Conservation (phyloP, 176 grass and related monocot species). For the Oryza officinalis region DNA sequence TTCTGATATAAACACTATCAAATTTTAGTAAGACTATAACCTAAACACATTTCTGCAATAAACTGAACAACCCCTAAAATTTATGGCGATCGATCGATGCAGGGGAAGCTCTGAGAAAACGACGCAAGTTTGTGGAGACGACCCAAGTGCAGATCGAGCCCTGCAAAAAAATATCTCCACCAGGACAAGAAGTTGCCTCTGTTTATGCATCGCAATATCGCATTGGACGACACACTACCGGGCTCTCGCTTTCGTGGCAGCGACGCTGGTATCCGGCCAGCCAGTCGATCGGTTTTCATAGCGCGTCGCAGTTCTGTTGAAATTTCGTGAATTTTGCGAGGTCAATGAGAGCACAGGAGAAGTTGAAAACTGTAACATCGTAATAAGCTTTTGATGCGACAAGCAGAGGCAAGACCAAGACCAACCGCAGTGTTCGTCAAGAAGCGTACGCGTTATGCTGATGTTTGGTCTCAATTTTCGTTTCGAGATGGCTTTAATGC, state of each 20-base stretch:
- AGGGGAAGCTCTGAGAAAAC: not conserved
- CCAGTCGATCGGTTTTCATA: not conserved
- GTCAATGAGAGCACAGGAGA: not conserved
- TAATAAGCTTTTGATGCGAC: not conserved
- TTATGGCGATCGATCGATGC: not conserved
- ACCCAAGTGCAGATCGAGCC: not conserved
- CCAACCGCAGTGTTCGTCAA: not conserved
- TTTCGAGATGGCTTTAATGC: too few relatives aligned
- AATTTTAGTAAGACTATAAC: too few relatives aligned
- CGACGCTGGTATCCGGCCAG: not conserved
- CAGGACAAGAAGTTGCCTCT: not conserved
- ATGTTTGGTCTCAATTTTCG: too few relatives aligned
- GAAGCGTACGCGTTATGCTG: not conserved
- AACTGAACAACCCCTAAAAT: not conserved
- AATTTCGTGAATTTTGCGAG: not conserved
- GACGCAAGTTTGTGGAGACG: not conserved
- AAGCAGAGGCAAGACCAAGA: not conserved
- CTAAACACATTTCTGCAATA: too few relatives aligned
- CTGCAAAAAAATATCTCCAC: not conserved
- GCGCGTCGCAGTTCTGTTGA: not conserved
- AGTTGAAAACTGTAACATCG: not conserved
- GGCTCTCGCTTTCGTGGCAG: not conserved
- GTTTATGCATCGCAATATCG: not conserved
- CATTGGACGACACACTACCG: not conserved
- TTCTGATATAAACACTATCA: too few relatives aligned